Evolutionary conservation across 2,329 filamentous ascomycete genomes (phyloP), one percentile per base, ranked within the genome.

Genomic region (Pseudogymnoascus sp.): DNA sequence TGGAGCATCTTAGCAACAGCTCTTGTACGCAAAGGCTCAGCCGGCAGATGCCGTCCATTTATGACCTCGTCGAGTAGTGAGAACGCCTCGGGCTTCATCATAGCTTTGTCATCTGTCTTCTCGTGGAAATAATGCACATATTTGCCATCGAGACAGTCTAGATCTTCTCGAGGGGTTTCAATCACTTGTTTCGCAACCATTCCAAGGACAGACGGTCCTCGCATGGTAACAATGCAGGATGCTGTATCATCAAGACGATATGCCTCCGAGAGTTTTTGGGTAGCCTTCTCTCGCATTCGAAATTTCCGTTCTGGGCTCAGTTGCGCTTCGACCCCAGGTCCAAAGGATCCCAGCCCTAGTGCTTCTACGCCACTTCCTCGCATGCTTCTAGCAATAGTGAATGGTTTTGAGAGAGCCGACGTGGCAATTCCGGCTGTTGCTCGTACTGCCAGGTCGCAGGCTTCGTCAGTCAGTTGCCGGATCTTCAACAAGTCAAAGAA

Each of bases 121-220:
- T 96, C 90, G 75, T 93, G 90, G 74, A 96, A 96, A 77, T 93
- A 95, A 72, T 95, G 89, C n/a, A 95, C 91, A 72, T 95, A 95
- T 74, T 88, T 89, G 28, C 90, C 91, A 70, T 95, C 89, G 25
- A 56, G n/a, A 46, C 80, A 75, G 70, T 92, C 86, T 60, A 80
- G 73, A n/a, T 84, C 80, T 65, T 84, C 87, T 65, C 89, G 81
- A 16, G 46, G 46, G 4, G 25, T 34, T 72, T 89, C 85, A 65
- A 95, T 76, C 34, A 96, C 90, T 65, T 88, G 78, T 5, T 82
- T 80, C 2, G 88, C 90, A 2, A 95, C 88, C 64, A 91, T 88
- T 69, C 95, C 89, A 11, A 96, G 77, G 0, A 88, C 85, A 16
- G 88, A 89, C 1, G 89, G 86, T 63, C 87, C 86, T 76, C 93